Base-by-base conservation (phyloP, 331 rosid genomes). In the Prunus yedoensis region DNA sequence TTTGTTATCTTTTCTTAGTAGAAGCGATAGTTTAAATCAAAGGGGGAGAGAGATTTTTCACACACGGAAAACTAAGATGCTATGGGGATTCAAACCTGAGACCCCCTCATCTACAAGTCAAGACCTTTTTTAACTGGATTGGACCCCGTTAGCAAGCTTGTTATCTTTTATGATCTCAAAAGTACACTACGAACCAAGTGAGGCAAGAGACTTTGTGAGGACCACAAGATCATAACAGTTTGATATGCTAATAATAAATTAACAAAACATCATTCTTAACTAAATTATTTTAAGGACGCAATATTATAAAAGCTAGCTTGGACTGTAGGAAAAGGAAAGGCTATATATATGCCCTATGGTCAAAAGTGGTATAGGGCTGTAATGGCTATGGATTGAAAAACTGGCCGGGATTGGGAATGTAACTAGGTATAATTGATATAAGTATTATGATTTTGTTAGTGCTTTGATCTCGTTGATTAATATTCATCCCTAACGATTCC, bases 201-300 rank as follows among this genome's bases (percentile, higher is more conserved):
- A 28, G 30, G 38, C 8, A 32, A 35, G 67, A 62, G 76, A 67
- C 72, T 71, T 45, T 45, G 49, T 70, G 73, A 87, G 94, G 94
- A 89, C 94, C 92, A 86, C 92, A 79, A 81, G 87, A 91, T 91
- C 97, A 81, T 80, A 91, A 87, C 88, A 89, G 92, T 91, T 79
- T 80, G 87, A 83, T 81, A 75, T 89, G 88, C 67, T 86, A 58
- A 35, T 35, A 91, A 84, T 81, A 86, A 84, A 82, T 73, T 83
- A 87, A 78, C 77, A 74, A 75, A 70, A n/a, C 56, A 64, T 57
- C 76, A 81, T 67, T 72, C 81, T 78, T 74, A 83, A 81, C 78
- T 74, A 87, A 74, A 75, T 71, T 76, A 70, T 32, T 80, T 60
- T 38, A 58, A 66, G 70, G 46, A 7, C 68, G 70, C 67, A 70